These are phyloP conservation scores for Halteria grandinella DNA, from an alignment of 73 alveolate species.

Conservation along the genomic window DNA sequence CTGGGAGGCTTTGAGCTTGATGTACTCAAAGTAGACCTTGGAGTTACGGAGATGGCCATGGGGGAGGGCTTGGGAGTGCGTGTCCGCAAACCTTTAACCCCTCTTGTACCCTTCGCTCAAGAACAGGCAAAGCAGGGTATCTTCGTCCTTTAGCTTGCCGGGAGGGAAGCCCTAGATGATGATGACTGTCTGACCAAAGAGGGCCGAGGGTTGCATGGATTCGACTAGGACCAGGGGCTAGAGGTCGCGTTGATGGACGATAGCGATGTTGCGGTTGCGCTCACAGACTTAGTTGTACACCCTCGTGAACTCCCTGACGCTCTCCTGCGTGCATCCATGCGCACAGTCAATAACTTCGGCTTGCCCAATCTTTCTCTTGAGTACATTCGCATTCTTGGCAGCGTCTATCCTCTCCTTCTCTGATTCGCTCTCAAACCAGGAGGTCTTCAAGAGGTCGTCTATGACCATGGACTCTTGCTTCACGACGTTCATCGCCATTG, in stretches of 20 bases:
- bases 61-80: too few species aligned
- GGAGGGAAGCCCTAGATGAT: too few species aligned
- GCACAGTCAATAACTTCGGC: neutral
- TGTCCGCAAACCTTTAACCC: too few species aligned
- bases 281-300: neutral
- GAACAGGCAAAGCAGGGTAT: slow-evolving; percentile 5
- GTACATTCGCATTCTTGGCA: neutral
- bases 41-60: too few species aligned
- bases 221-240: neutral
- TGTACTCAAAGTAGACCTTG: slow-evolving; percentile 36
- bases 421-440: slow-evolving; percentile 69
- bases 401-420: slow-evolving; percentile 50
- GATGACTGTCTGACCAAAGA: slow-evolving; percentile 2
- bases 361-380: neutral
- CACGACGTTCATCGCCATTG: slow-evolving; percentile 67
- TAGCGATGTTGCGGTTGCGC: neutral
- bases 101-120: neutral
- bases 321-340: too few species aligned
- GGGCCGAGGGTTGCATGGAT: neutral
- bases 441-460: slow-evolving; percentile 62
- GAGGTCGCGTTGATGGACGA: neutral
- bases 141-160: neutral
- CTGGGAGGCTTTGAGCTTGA: neutral
- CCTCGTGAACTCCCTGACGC: too few species aligned
- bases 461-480: slow-evolving; percentile 66